phyloP scores from a whole-genome alignment of 208 protist genomes.

The Leishmania turanica region DNA sequence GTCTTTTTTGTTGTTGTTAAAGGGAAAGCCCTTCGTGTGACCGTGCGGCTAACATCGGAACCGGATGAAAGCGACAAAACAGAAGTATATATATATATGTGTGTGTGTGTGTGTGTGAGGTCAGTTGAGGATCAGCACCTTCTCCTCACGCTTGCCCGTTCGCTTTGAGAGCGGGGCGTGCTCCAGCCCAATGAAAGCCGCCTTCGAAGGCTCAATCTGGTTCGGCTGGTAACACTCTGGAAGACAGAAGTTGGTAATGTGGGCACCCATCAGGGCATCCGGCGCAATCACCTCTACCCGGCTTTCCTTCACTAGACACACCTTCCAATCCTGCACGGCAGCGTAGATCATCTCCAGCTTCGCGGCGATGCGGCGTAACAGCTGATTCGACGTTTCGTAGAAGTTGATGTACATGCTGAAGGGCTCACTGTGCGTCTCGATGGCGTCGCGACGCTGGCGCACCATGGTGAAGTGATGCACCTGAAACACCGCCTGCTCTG shows the following conservation, averaged over 20 bases:
- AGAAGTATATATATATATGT: too few species aligned
- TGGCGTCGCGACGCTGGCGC: conserved; percentile 57
- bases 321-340: conserved; percentile 84
- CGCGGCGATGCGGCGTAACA: conserved; percentile 66
- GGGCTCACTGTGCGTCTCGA: conserved; percentile 85
- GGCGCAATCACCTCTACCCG: conserved; percentile 63
- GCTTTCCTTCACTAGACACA: conserved; percentile 78
- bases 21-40: neutral
- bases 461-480: conserved; percentile 84
- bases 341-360: conserved; percentile 76
- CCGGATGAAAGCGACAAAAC: neutral
- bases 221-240: conserved; percentile 61
- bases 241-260: conserved; percentile 60
- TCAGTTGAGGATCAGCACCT: conserved; percentile 82
- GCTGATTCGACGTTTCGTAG: conserved; percentile 51
- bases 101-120: neutral
- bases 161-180: conserved; percentile 72
- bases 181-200: conserved; percentile 87
- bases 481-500: conserved; percentile 66
- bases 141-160: conserved; percentile 58
- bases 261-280: conserved; percentile 62
- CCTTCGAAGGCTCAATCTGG: conserved; percentile 59
- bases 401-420: conserved; percentile 82
- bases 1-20: neutral
- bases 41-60: neutral